Base-by-base conservation (phyloP, 257 asterid genomes). In the Haberlea rhodopensis region DNA sequence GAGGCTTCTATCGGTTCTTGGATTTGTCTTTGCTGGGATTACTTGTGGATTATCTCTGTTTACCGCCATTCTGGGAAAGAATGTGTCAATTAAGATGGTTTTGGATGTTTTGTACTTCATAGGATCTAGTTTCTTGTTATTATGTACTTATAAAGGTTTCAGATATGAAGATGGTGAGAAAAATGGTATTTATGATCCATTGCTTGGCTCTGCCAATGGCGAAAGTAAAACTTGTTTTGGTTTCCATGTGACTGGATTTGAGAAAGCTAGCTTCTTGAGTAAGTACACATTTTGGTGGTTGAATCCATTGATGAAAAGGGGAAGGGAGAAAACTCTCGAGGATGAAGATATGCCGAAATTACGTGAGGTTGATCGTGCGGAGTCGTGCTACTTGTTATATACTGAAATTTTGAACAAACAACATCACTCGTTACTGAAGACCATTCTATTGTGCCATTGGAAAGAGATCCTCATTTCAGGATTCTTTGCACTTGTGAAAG, bases 221-320 rank as follows among this genome's bases (percentile, higher is more conserved):
- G 68, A 61, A 46, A 32, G 64, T 63, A 79, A 81, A 70, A 57
- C 58, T 1, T 70, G 54, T 60, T 51, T 67, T 56, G 71, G 60
- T 56, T 67, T 16, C 34, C 27, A n/a, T 0, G 81, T 74, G 62
- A 85, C 95, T 20, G 73, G 83, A 32, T 92, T 87, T 76, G 86
- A 82, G 2, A 68, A 69, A 62, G 88, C 97, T 6, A 81, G 87
- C 4, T 24, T 74, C 61, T 69, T 84, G 63, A 84, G 85, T 72
- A 81, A 57, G 57, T 67, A 78, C 62, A 79, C 94, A 5, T 92
- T 92, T 73, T 85, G 94, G 96, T 92, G 99, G 99, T 60, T 92
- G 79, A 92, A 89, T 70, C 87, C 95, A 8, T 63, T 92, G 78
- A 82, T 92, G 97, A 82, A 76, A 65, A 69, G 2, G 65, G 99